These are phyloP conservation scores for Hirsutella rhossiliensis DNA, from an alignment of 2,329 filamentous ascomycete genomes.

Conservation along the genomic window DNA sequence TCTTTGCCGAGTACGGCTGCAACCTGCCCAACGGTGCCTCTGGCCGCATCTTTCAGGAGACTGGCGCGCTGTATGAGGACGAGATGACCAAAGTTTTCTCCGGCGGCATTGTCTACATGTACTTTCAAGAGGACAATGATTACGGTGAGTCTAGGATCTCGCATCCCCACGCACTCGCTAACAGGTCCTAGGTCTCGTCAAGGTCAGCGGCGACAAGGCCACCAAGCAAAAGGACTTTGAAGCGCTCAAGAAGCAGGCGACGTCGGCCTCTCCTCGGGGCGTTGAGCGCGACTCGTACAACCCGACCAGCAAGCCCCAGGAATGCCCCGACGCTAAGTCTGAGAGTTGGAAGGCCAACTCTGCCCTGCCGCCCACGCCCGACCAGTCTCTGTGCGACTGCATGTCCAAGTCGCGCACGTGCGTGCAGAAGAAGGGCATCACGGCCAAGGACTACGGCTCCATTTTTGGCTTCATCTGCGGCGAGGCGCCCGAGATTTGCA, in stretches of 20 bases:
- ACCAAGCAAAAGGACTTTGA: conserved; percentile 63
- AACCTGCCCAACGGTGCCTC: conserved; percentile 51
- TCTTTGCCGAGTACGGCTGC: conserved; percentile 99
- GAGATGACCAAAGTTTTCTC: conserved; percentile 84
- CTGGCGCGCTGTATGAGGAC: conserved; percentile 63
- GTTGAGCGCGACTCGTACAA: conserved; percentile 58
- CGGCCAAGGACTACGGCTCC: conserved; percentile 46
- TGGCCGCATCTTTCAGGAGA: conserved; percentile 75
- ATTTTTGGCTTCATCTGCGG: conserved; percentile 71
- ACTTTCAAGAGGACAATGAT: conserved; percentile 82
- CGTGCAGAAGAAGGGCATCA: conserved; percentile 46
- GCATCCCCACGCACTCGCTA: not conserved
- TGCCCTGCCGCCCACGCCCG: conserved; percentile 70
- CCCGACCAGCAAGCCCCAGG: conserved; percentile 58
- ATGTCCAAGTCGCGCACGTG: conserved; percentile 71
- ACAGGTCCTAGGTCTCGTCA: conserved; percentile 46
- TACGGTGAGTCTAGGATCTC: conserved; percentile 48
- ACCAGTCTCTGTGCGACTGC: conserved; percentile 70
- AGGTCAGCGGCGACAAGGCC: conserved; percentile 44
- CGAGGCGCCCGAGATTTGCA: conserved; percentile 41
- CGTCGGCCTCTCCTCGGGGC: conserved; percentile 51
- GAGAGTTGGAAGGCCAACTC: conserved; percentile 51
- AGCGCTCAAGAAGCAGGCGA: conserved; percentile 57
- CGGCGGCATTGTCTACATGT: conserved; percentile 98
- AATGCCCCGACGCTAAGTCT: conserved; percentile 55